A percentile compares a stretch with the other conserved stretches of the same genome.
phyloP scores from a whole-genome alignment of 1,284 basidiomycete genomes.

The Irpex lacteus region DNA sequence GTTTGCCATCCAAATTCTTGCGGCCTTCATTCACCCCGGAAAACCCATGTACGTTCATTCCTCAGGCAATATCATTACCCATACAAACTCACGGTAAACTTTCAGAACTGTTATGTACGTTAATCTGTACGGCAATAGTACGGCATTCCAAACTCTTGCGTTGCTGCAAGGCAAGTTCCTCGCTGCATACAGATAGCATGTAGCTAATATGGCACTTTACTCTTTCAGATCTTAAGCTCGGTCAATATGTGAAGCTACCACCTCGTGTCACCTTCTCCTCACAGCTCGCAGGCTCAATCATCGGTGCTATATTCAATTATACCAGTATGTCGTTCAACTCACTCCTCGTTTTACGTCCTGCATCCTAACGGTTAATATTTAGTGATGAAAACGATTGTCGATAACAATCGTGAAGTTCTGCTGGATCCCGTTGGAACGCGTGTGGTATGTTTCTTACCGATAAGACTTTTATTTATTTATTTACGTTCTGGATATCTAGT shows the following conservation, averaged over 20 bases:
- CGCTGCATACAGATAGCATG: constrained; percentile 1
- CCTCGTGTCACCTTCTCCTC: constrained; percentile 45
- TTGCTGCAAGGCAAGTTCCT: constrained; percentile 43
- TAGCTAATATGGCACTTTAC: neutral
- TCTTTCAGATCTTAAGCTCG: constrained; percentile 50
- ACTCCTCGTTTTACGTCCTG: neutral
- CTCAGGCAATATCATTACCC: neutral
- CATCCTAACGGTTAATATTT: constrained; percentile 11
- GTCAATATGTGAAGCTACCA: constrained; percentile 56
- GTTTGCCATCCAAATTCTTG: constrained; percentile 57
- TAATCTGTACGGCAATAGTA: constrained; percentile 53
- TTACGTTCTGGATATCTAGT: constrained; percentile 21
- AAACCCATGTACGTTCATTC: constrained; percentile 43
- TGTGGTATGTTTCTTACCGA: constrained; percentile 28
- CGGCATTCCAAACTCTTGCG: constrained; percentile 57
- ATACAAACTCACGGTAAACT: neutral
- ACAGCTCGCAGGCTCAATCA: constrained; percentile 44
- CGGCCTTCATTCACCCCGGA: constrained; percentile 59
- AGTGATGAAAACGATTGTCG: constrained; percentile 51
- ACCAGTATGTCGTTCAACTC: constrained; percentile 32
- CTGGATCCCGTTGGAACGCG: constrained; percentile 48
- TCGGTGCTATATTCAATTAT: constrained; percentile 51
- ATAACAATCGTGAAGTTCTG: constrained; percentile 44
- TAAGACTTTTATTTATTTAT: neutral
- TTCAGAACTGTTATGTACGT: constrained; percentile 49